Percentiles rank a stretch among this genome's conserved stretches.
Evolutionary conservation across 257 asterid genomes (phyloP).

Genomic region (Euphrasia confusa): DNA sequence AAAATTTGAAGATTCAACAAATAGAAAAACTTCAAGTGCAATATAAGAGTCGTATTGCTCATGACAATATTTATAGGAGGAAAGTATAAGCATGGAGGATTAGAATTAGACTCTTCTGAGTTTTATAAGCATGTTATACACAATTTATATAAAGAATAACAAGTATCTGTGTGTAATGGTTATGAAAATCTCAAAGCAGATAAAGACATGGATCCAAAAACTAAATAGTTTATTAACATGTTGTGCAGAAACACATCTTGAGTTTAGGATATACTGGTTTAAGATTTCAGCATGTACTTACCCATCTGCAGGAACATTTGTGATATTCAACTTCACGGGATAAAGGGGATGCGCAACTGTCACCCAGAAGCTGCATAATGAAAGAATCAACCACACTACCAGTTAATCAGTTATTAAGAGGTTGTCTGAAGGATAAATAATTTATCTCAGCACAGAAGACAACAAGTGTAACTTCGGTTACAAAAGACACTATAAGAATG

Average conservation of each 20-base stretch:
- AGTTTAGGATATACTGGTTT: neutral
- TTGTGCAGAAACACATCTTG: neutral
- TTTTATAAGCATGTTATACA: neutral
- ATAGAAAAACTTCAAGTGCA: neutral
- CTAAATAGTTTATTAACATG: neutral
- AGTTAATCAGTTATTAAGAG: slow-evolving; percentile 4
- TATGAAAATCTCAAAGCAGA: too few relatives aligned
- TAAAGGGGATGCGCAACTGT: slow-evolving; percentile 59
- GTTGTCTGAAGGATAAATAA: too few relatives aligned
- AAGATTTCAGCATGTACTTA: slow-evolving; percentile 33
- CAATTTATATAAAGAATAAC: neutral
- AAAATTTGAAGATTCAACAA: slow-evolving; percentile 6
- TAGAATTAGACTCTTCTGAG: neutral
- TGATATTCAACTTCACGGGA: slow-evolving; percentile 66
- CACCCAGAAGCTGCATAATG: slow-evolving; percentile 71
- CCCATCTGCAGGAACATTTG: slow-evolving; percentile 82
- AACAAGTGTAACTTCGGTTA: slow-evolving; percentile 11
- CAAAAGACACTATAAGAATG: slow-evolving; percentile 2
- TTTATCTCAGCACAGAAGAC: slow-evolving; percentile 6
- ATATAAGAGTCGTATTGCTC: slow-evolving; percentile 6
- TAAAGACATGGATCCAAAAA: neutral
- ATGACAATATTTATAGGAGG: neutral
- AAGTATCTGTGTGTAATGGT: too few relatives aligned
- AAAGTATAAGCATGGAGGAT: neutral
- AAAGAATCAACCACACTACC: slow-evolving; percentile 18